Evolutionary conservation across 2,329 filamentous ascomycete genomes (phyloP).

Genomic region (Fusarium nodosum): DNA sequence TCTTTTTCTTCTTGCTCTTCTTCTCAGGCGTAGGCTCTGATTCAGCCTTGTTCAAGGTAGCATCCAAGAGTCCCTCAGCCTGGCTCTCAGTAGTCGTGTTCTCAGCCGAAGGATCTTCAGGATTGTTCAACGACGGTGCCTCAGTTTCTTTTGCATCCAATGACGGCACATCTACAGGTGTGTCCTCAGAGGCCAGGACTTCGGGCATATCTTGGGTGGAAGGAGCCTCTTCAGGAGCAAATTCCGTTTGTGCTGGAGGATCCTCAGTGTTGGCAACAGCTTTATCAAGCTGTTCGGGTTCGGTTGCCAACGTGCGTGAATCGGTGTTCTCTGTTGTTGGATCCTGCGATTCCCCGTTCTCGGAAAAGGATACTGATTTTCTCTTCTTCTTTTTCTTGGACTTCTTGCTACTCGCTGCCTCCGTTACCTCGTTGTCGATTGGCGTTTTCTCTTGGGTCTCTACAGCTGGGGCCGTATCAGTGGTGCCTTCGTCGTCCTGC

Average conservation of each 20-base stretch:
- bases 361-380: constrained; percentile 41
- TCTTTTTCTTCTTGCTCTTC: constrained; percentile 57
- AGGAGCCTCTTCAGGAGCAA: not conserved
- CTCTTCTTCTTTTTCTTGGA: constrained; percentile 53
- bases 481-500: not conserved
- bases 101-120: constrained; percentile 2
- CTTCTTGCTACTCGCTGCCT: constrained; percentile 43
- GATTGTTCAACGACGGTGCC: not conserved
- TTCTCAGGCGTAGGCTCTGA: constrained; percentile 37
- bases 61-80: constrained; percentile 11
- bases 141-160: constrained; percentile 21
- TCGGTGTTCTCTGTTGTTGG: constrained; percentile 23
- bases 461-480: not conserved
- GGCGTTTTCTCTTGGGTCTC: constrained; percentile 12
- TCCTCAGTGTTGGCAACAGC: constrained; percentile 11
- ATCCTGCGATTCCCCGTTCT: constrained; percentile 28
- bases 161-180: not conserved
- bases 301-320: constrained; percentile 16
- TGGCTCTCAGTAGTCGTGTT: constrained; percentile 14
- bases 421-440: constrained; percentile 38
- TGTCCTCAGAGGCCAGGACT: not conserved
- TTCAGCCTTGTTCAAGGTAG: constrained; percentile 10
- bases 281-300: constrained; percentile 25
- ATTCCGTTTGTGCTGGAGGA: not conserved
- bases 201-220: not conserved